Evolutionary conservation across 1,139 yeast genomes (phyloP).

Genomic region (Saccharomycopsis hybrid): DNA sequence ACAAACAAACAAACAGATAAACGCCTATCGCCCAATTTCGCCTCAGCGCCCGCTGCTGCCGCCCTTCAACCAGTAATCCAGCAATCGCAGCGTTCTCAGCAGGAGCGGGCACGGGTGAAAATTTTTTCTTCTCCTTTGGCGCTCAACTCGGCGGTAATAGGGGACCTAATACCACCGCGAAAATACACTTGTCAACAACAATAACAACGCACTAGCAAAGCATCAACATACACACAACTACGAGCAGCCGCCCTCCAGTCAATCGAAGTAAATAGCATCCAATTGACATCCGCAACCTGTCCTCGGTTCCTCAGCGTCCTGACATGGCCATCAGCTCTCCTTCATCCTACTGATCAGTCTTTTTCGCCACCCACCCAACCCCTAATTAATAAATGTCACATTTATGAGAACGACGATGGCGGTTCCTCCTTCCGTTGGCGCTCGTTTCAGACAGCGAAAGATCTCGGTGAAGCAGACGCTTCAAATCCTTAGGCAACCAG

Average conservation of each 20-base stretch:
- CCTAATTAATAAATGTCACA: background rate
- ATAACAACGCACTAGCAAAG: no score
- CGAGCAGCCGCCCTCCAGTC: no score
- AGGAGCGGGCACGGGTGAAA: no score
- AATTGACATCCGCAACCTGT: no score
- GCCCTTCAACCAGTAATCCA: no score
- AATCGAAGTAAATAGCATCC: no score
- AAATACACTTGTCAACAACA: conserved; percentile 1
- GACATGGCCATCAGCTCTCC: background rate
- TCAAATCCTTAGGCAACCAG: conserved; percentile 69
- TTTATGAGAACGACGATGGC: conserved; percentile 15
- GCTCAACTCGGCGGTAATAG: background rate
- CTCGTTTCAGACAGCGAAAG: conserved; percentile 84
- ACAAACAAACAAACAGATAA: no score
- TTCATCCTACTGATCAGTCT: no score
- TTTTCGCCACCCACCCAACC: background rate
- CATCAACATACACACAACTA: no score
- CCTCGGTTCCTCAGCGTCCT: background rate
- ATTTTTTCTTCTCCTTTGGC: background rate
- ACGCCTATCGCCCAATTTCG: no score
- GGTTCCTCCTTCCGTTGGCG: conserved; percentile 40
- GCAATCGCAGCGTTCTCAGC: no score
- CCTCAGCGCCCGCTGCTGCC: no score
- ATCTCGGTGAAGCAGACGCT: conserved; percentile 85
- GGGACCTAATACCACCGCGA: background rate